These are phyloP conservation scores for Rhynchospora tenuis DNA, from an alignment of 176 grass and related monocot species.

Conservation along the genomic window DNA sequence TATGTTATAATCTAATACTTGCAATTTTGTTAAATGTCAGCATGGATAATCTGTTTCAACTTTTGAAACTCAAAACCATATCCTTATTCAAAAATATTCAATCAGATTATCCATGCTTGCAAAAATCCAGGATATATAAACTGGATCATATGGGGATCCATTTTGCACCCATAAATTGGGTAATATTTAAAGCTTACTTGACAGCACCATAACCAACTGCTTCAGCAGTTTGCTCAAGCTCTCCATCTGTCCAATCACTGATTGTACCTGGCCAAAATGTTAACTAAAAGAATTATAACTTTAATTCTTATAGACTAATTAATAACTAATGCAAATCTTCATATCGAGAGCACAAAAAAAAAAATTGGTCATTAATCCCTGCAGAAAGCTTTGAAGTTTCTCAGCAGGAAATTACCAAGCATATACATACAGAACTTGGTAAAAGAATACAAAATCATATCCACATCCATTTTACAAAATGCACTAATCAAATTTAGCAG, in stretches of 20 bases:
- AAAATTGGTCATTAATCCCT: background rate
- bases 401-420: background rate
- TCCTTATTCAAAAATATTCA: too few species aligned
- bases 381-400: background rate
- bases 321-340: background rate
- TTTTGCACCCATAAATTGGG: background rate
- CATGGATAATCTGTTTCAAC: too few species aligned
- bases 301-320: background rate
- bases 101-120: too few species aligned
- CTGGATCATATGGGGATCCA: too few species aligned
- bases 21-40: too few species aligned
- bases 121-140: too few species aligned
- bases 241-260: slow-evolving; percentile 80
- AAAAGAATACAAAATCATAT: background rate
- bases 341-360: background rate
- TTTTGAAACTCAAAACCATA: too few species aligned
- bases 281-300: background rate
- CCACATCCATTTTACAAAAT: background rate
- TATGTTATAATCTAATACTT: too few species aligned
- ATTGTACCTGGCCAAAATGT: slow-evolving; percentile 47
- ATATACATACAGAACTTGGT: background rate
- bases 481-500: background rate
- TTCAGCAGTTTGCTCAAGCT: slow-evolving; percentile 79
- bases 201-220: slow-evolving; percentile 96
- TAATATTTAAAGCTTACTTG: slow-evolving; percentile 42